phyloP scores from a whole-genome alignment of 768 basidiomycete species.

The Naganishia friedmannii region DNA sequence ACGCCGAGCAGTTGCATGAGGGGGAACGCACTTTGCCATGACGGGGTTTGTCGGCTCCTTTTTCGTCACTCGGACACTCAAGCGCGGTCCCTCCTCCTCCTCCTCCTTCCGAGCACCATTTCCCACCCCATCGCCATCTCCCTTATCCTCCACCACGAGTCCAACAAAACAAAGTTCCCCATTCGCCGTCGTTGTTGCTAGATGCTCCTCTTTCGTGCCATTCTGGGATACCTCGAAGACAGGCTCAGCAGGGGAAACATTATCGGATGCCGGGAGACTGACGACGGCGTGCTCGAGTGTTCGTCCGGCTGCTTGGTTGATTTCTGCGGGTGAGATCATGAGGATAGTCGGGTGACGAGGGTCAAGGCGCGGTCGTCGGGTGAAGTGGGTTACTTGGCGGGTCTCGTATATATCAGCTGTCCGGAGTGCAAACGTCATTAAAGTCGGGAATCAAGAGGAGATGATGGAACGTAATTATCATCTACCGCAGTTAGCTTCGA shows the following conservation, averaged over 20 bases:
- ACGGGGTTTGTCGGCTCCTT: slow-evolving; percentile 22
- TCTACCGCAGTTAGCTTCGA: too few species aligned
- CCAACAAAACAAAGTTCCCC: neutral
- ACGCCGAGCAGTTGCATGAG: too few species aligned
- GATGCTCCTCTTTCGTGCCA: neutral
- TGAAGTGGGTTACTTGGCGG: too few species aligned
- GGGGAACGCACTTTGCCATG: slow-evolving; percentile 11
- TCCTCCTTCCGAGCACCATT: neutral
- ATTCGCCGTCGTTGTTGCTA: neutral
- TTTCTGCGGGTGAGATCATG: neutral
- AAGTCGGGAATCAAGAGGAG: too few species aligned
- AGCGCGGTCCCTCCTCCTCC: neutral
- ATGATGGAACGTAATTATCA: too few species aligned
- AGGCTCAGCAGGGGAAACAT: neutral
- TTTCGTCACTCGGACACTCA: neutral
- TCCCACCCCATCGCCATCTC: neutral
- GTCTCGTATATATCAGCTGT: too few species aligned
- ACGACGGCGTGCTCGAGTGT: neutral
- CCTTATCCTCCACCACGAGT: neutral
- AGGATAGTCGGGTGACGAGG: neutral
- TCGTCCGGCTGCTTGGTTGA: neutral
- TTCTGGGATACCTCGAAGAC: neutral
- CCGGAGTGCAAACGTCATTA: too few species aligned
- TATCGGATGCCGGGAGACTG: neutral
- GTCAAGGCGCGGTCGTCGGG: neutral